phyloP scores from a whole-genome alignment of 768 basidiomycete genomes.

The Tylopilus intermedius region DNA sequence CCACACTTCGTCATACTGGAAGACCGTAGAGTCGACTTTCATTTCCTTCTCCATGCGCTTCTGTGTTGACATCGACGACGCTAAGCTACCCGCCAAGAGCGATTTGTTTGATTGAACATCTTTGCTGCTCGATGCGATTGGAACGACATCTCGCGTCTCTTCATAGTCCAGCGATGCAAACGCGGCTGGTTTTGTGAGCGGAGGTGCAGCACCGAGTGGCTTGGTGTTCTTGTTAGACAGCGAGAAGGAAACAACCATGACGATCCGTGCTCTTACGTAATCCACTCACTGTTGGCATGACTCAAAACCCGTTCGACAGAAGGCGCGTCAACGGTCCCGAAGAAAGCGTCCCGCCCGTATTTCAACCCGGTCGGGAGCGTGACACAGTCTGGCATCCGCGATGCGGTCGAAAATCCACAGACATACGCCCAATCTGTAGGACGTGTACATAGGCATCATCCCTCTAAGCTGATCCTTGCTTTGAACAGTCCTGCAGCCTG shows the following conservation, averaged over 20 bases:
- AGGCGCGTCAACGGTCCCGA: constrained; percentile 90
- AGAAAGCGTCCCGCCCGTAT: constrained; percentile 65
- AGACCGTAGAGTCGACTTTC: constrained; percentile 75
- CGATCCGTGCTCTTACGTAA: constrained; percentile 21
- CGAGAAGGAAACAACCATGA: constrained; percentile 90
- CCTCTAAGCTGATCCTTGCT: constrained; percentile 7
- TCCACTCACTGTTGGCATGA: constrained; percentile 30
- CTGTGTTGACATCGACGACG: constrained; percentile 58
- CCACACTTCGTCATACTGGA: constrained; percentile 94
- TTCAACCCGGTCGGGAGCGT: constrained; percentile 35
- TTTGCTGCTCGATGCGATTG: constrained; percentile 39
- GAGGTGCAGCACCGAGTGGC: constrained; percentile 47
- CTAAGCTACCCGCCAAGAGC: constrained; percentile 53
- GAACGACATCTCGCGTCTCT: constrained; percentile 45
- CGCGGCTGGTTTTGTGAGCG: constrained; percentile 55
- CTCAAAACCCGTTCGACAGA: constrained; percentile 68
- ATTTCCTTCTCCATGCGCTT: constrained; percentile 77
- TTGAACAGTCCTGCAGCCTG: constrained; percentile 81
- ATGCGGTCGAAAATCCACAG: constrained; percentile 47
- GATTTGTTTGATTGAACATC: constrained; percentile 48
- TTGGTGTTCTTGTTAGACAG: constrained; percentile 52
- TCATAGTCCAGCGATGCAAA: constrained; percentile 68
- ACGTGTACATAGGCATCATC: constrained; percentile 1
- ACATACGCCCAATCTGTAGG: constrained; percentile 87
- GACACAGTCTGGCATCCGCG: constrained; percentile 31